Evolutionary conservation across 805 yeast genomes (phyloP).

Genomic region (Cyberlindnera xishuangbannaensis): DNA sequence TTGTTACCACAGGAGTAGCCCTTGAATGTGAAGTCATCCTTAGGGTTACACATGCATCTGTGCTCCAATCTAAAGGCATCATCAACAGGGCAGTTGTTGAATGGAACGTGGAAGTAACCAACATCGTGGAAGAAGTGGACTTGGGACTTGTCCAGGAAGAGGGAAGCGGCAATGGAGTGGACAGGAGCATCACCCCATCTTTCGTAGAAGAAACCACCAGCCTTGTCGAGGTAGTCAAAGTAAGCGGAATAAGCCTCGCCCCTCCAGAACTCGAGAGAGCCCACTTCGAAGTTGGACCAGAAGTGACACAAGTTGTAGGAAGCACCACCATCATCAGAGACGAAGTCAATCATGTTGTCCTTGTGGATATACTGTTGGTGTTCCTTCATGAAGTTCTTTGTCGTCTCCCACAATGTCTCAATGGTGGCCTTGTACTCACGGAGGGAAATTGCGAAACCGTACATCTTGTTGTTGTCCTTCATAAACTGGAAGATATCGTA

Average conservation of each 20-base stretch:
- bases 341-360: conserved; percentile 56
- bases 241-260: conserved; percentile 51
- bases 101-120: conserved; percentile 77
- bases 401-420: conserved; percentile 57
- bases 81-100: conserved; percentile 73
- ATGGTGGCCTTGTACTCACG: conserved; percentile 64
- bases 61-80: conserved; percentile 50
- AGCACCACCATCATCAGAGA: conserved; percentile 61
- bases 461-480: conserved; percentile 49
- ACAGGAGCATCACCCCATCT: conserved; percentile 95
- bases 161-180: conserved; percentile 69
- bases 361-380: conserved; percentile 36
- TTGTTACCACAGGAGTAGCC: conserved; percentile 70
- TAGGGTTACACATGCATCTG: conserved; percentile 72
- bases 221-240: conserved; percentile 56
- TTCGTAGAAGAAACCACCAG: conserved; percentile 81
- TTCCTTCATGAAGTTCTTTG: conserved; percentile 39
- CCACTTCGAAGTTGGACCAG: conserved; percentile 79
- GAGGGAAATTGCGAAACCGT: conserved; percentile 66
- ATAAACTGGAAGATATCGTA: conserved; percentile 62
- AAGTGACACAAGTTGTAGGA: conserved; percentile 74
- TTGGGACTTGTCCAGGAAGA: conserved; percentile 51
- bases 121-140: conserved; percentile 70
- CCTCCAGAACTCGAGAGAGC: conserved; percentile 66
- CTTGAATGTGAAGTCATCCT: conserved; percentile 72